Conservation (phyloP, 2,329 filamentous ascomycete species). For the Akanthomyces lecanii region DNA sequence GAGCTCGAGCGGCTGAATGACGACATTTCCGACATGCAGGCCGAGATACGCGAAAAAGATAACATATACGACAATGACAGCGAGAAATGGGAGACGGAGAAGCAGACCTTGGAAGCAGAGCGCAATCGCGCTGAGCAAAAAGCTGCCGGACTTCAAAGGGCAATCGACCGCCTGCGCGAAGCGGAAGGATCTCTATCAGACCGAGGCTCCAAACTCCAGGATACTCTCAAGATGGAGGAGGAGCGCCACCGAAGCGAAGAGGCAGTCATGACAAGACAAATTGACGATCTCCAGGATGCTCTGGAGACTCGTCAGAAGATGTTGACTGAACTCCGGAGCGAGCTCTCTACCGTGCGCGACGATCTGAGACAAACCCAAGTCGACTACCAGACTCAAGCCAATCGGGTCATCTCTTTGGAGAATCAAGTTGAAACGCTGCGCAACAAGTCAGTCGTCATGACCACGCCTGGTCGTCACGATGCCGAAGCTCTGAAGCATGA, state of each 20-base stretch:
- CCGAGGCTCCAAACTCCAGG: constrained; percentile 64
- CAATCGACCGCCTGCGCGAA: constrained; percentile 66
- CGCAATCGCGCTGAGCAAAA: constrained; percentile 64
- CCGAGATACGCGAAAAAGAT: constrained; percentile 64
- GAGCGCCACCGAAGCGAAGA: constrained; percentile 71
- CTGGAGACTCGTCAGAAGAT: constrained; percentile 62
- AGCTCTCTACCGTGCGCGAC: constrained; percentile 62
- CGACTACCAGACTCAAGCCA: constrained; percentile 56
- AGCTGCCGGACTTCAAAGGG: constrained; percentile 62
- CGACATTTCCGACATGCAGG: constrained; percentile 59
- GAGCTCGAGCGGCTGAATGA: constrained; percentile 50
- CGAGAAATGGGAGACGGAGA: constrained; percentile 68
- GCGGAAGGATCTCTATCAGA: constrained; percentile 62
- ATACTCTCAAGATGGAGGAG: constrained; percentile 65
- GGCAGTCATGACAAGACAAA: constrained; percentile 63
- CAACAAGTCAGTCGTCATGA: not conserved
- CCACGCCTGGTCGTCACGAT: constrained; percentile 23
- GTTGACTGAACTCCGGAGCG: constrained; percentile 60
- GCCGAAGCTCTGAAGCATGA: constrained; percentile 25
- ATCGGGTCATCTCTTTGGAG: constrained; percentile 65
- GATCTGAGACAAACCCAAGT: constrained; percentile 65
- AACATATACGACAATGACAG: constrained; percentile 66
- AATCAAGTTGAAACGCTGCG: constrained; percentile 60
- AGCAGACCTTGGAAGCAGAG: constrained; percentile 60
- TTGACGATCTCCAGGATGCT: constrained; percentile 69